Base-by-base conservation (phyloP, 1,139 yeast species). In the Taphrina confusa region DNA sequence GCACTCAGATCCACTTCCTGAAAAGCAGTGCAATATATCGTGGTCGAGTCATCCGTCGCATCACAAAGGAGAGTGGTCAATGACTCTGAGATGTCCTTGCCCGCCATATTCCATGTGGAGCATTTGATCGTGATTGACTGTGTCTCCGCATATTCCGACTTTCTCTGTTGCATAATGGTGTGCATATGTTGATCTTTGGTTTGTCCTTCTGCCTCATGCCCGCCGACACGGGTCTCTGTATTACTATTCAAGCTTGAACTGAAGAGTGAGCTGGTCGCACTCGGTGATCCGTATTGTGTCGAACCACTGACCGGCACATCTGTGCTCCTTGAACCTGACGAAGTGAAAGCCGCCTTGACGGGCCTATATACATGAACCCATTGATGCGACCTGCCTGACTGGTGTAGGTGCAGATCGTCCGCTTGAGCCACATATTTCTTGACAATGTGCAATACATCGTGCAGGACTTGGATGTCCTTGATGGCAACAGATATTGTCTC, bases 1-100 rank as follows among this genome's bases (percentile, higher is more conserved):
- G 63, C 51, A 16, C 52, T 44, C 16, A 61, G 61, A 44, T 61
- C 63, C 51, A 50, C 37, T 23, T 61, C 63, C 33, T 61, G 63
- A 23, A 61, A 47, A 8, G 60, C 60, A 2, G 46, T 18, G 25
- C 47, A 34, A 22, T 56, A 46, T 36, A 56, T 23, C 11, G 44
- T 33, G 23, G 33, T 34, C n/a, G n/a, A 1, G 9, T 54, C 28
- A 11, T 33, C 44, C 9, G 31, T 22, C 31, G 27, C 22, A 5
- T 34, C 33, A 14, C 18, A 23, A 12, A 54, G 37, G 37, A 54
- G 23, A 6, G 58, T 36, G 23, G 22, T 2, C 9, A 54, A 27
- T 11, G 58, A 44, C 25, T 54, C 58, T 27, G 36, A 23, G 11
- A 54, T 37, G 18, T 54, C 58, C 31, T 36, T 54, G 20, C 58